Evolutionary conservation across 2,329 filamentous ascomycete species (phyloP).

Genomic region (Metarhizium album): DNA sequence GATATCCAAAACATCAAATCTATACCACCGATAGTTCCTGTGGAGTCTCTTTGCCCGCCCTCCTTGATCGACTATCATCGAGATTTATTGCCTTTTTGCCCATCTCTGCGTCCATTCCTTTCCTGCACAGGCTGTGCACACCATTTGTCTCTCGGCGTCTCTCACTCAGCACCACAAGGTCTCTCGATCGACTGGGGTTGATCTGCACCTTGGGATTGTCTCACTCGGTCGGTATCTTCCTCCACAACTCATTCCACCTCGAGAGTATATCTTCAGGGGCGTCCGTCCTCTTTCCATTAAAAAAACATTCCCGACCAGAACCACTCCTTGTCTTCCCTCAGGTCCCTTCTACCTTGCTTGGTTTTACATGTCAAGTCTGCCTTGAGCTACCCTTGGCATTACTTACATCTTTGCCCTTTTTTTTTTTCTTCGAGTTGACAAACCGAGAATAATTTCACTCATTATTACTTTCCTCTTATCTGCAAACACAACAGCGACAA

Average conservation of each 20-base stretch:
- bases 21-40: constrained; percentile 14
- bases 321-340: constrained; percentile 9
- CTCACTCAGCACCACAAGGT: constrained; percentile 17
- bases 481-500: background rate
- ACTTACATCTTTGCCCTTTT: constrained; percentile 1
- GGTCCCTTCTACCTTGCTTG: constrained; percentile 3
- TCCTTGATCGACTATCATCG: constrained; percentile 17
- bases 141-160: constrained; percentile 25
- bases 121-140: constrained; percentile 17
- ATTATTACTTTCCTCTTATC: background rate
- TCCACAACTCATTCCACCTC: constrained; percentile 26
- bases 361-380: constrained; percentile 5
- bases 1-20: constrained; percentile 16
- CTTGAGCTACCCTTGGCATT: constrained; percentile 2
- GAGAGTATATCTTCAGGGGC: constrained; percentile 30
- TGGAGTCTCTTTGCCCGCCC: constrained; percentile 9
- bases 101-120: constrained; percentile 22
- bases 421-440: background rate
- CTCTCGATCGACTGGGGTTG: constrained; percentile 22
- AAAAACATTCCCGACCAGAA: constrained; percentile 25
- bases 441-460: constrained; percentile 3
- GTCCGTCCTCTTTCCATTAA: constrained; percentile 22
- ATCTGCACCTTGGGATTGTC: constrained; percentile 25
- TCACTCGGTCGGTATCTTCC: constrained; percentile 21
- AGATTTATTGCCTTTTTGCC: constrained; percentile 14